These are phyloP conservation scores for Camelina hispida DNA, from an alignment of 345 rosid genomes.

Conservation along the genomic window DNA sequence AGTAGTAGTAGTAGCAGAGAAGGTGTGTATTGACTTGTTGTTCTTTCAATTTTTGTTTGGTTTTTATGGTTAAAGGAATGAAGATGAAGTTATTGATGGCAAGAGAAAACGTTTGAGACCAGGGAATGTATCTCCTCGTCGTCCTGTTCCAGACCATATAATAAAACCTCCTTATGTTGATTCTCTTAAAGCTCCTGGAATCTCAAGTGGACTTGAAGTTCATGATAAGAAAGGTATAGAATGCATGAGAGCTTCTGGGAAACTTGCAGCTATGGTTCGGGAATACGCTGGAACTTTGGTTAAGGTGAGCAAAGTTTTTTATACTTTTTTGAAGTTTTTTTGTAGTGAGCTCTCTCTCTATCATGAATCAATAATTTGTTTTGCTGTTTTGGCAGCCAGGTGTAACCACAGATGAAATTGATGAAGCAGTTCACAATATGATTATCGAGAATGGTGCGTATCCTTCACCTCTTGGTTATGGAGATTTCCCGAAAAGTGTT, in stretches of 20 bases:
- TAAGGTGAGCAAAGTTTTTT: conserved; percentile 55
- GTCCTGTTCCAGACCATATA: conserved; percentile 78
- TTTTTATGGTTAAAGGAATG: conserved; percentile 45
- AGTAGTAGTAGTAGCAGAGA: neutral
- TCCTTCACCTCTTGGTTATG: conserved; percentile 98
- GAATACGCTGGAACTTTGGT: conserved; percentile 81
- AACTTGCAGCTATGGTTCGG: conserved; percentile 87
- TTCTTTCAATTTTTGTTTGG: neutral
- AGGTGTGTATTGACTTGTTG: neutral
- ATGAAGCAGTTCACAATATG: conserved; percentile 90
- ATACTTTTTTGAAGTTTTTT: conserved; percentile 20
- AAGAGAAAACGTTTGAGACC: conserved; percentile 66
- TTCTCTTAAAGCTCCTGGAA: conserved; percentile 60
- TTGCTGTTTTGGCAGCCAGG: conserved; percentile 71
- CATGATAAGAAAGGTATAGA: conserved; percentile 80
- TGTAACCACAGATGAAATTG: conserved; percentile 84
- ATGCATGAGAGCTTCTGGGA: conserved; percentile 88
- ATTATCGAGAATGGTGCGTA: conserved; percentile 93
- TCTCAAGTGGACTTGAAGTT: conserved; percentile 73
- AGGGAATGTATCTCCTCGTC: conserved; percentile 71
- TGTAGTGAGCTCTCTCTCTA: neutral
- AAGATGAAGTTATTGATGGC: conserved; percentile 53
- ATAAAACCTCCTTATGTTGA: conserved; percentile 72
- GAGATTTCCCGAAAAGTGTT: conserved; percentile 96
- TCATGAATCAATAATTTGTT: conserved; percentile 19